A percentile compares a stretch with the other conserved stretches of the same genome.
phyloP scores from a whole-genome alignment of 2,329 filamentous ascomycete species.

The Nectriaceae sp. region DNA sequence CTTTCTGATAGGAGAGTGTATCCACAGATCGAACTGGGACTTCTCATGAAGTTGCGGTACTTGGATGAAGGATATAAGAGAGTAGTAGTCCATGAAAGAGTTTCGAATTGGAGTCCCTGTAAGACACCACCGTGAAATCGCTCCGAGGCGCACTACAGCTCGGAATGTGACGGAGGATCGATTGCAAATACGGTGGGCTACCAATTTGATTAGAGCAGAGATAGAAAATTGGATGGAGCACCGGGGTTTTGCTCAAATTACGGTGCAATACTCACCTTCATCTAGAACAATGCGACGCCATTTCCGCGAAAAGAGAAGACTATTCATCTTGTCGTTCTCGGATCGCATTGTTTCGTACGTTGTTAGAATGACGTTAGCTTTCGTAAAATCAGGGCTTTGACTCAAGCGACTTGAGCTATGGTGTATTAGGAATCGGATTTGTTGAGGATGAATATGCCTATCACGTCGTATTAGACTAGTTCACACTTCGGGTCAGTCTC shows the following conservation, averaged over 20 bases:
- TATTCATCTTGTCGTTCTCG: slow-evolving; percentile 23
- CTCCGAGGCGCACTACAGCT: too few relatives aligned
- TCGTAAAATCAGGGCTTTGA: background rate
- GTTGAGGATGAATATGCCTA: background rate
- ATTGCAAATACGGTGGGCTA: slow-evolving; percentile 39
- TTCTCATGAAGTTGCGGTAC: slow-evolving; percentile 22
- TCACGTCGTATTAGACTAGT: background rate
- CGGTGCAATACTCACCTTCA: slow-evolving; percentile 38
- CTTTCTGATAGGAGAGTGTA: background rate
- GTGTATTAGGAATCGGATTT: slow-evolving; percentile 13
- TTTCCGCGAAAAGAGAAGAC: slow-evolving; percentile 7
- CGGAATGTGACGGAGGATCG: too few relatives aligned
- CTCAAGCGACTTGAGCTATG: background rate
- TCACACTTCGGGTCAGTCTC: background rate
- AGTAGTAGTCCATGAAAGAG: slow-evolving; percentile 38
- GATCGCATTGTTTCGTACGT: slow-evolving; percentile 36
- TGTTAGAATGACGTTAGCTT: slow-evolving; percentile 32
- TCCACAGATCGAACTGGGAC: background rate
- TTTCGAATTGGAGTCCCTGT: slow-evolving; percentile 44
- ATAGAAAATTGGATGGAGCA: background rate
- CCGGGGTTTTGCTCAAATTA: background rate
- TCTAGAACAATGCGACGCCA: slow-evolving; percentile 40
- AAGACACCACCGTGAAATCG: slow-evolving; percentile 37
- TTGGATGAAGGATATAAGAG: slow-evolving; percentile 35
- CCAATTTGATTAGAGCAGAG: background rate